A percentile compares a stretch with the other conserved stretches of the same genome.
phyloP scores from a whole-genome alignment of 257 asterid genomes.

The Lavandula angustifolia region DNA sequence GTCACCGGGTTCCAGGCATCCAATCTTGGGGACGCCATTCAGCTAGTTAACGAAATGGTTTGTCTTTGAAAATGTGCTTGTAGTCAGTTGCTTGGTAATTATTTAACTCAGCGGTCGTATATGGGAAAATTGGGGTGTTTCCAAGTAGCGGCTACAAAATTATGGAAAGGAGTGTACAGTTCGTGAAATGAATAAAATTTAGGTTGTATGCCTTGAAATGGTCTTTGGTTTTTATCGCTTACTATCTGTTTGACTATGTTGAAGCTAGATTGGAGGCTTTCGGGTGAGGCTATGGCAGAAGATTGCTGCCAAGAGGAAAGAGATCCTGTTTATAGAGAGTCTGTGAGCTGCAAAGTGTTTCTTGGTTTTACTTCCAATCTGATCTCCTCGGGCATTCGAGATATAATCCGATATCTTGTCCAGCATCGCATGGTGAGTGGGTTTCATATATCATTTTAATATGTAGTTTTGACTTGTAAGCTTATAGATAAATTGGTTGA shows the following conservation, averaged over 20 bases:
- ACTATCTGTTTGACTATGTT: conserved; percentile 31
- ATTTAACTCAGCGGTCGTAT: not conserved
- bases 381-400: conserved; percentile 89
- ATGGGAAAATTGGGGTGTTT: conserved; percentile 3
- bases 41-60: conserved; percentile 80
- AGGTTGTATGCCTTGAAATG: conserved; percentile 2
- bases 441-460: conserved; percentile 3
- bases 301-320: conserved; percentile 72
- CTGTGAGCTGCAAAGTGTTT: conserved; percentile 80
- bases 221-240: conserved; percentile 25
- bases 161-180: not conserved
- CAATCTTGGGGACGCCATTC: conserved; percentile 92
- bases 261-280: conserved; percentile 97
- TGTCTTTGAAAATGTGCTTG: conserved; percentile 16
- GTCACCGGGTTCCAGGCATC: conserved; percentile 94
- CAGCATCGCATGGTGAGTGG: conserved; percentile 87
- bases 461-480: not conserved
- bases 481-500: conserved; percentile 11
- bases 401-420: conserved; percentile 69
- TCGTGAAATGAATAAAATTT: conserved; percentile 5
- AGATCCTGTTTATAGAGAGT: conserved; percentile 54
- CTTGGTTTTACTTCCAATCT: conserved; percentile 93
- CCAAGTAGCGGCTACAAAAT: not conserved
- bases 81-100: not conserved
- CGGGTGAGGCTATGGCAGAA: conserved; percentile 64